Evolutionary conservation across 2,329 filamentous ascomycete species (phyloP).

Genomic region (Fusarium decemcellulare): DNA sequence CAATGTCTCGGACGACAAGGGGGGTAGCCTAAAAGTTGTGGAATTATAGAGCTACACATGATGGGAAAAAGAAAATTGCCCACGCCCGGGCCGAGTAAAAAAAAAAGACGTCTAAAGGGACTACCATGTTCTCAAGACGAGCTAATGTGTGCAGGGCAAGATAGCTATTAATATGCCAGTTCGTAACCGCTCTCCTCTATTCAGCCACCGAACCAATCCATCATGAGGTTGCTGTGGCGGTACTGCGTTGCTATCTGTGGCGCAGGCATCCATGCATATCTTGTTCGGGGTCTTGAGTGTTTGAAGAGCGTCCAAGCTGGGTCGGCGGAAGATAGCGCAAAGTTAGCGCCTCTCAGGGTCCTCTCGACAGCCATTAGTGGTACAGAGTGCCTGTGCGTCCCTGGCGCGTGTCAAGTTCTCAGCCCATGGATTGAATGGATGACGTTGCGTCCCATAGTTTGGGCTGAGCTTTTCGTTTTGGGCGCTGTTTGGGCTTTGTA

Average conservation of each 20-base stretch:
- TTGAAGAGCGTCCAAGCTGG: conserved; percentile 17
- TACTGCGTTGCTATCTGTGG: neutral
- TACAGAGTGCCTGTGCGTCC: conserved; percentile 11
- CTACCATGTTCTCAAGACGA: neutral
- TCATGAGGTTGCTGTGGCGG: conserved; percentile 10
- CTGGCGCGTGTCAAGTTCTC: conserved; percentile 33
- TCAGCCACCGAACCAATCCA: conserved; percentile 3
- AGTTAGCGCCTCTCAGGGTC: conserved; percentile 39
- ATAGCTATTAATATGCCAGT: neutral
- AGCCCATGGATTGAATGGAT: conserved; percentile 24
- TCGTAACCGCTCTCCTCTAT: neutral
- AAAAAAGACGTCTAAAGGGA: neutral
- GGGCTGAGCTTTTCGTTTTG: conserved; percentile 33
- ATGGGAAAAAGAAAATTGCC: too few relatives aligned
- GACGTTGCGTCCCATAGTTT: conserved; percentile 36
- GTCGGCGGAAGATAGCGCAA: conserved; percentile 17
- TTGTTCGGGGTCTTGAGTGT: neutral
- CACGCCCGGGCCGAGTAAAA: too few relatives aligned
- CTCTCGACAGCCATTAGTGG: conserved; percentile 19
- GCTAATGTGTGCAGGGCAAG: neutral
- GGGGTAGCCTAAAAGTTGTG: too few relatives aligned
- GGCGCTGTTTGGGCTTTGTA: conserved; percentile 19
- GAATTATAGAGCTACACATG: neutral
- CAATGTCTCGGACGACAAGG: neutral
- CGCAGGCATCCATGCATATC: neutral